Conservation (phyloP, 2,329 filamentous ascomycete genomes). For the Fonsecaea erecta region DNA sequence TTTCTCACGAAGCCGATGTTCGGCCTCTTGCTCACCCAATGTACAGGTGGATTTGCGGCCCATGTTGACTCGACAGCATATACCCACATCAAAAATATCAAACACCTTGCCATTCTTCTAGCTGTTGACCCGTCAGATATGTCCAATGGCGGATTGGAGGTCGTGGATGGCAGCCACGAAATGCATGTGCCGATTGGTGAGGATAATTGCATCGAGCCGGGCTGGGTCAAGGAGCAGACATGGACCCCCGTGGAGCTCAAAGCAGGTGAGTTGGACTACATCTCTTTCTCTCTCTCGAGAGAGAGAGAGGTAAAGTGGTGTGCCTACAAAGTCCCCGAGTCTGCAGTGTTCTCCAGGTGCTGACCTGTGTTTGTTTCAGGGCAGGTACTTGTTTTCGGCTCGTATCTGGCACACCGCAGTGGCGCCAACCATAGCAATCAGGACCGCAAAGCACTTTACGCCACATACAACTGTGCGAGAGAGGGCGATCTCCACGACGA, state of each 20-base stretch:
- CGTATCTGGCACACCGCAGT: constrained; percentile 48
- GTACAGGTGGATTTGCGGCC: constrained; percentile 46
- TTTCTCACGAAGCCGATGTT: neutral
- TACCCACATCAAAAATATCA: constrained; percentile 49
- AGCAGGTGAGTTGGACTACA: constrained; percentile 39
- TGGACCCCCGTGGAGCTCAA: constrained; percentile 45
- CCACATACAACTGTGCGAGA: constrained; percentile 48
- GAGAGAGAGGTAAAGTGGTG: no score
- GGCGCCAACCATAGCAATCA: constrained; percentile 44
- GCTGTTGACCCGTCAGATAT: constrained; percentile 47
- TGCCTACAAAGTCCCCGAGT: neutral
- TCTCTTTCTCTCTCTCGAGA: neutral
- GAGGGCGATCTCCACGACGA: constrained; percentile 51
- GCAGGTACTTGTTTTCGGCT: constrained; percentile 47
- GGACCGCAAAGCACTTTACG: constrained; percentile 49
- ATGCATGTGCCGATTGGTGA: constrained; percentile 44
- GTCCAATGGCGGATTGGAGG: constrained; percentile 48
- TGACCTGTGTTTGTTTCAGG: constrained; percentile 37
- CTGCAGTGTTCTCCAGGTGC: neutral
- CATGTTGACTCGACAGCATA: constrained; percentile 51
- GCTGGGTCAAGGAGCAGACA: constrained; percentile 44
- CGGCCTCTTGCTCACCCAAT: neutral
- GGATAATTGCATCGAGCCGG: constrained; percentile 44
- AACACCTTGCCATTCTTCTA: constrained; percentile 48
- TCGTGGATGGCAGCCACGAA: constrained; percentile 47